Conservation (phyloP, 2,329 filamentous ascomycete species). For the Cercospora nicotianae region DNA sequence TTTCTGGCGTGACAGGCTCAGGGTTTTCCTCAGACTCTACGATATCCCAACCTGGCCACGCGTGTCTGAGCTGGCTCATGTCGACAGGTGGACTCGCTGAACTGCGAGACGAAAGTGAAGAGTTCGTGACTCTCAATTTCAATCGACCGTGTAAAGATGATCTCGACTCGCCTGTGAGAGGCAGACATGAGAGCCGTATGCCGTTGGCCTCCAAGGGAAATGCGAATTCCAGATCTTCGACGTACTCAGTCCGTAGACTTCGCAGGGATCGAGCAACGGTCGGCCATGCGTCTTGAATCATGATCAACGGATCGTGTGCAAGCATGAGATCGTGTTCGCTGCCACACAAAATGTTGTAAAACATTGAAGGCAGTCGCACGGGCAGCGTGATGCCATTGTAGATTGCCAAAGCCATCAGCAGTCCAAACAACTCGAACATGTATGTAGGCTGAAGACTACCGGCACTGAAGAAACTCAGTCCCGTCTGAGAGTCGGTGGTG, state of each 20-base stretch:
- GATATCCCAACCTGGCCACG: slow-evolving; percentile 59
- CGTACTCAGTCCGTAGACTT: slow-evolving; percentile 72
- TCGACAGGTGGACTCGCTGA: not conserved
- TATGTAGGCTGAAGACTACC: slow-evolving; percentile 78
- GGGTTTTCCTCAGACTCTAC: slow-evolving; percentile 21
- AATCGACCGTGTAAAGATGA: not conserved
- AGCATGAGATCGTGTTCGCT: not conserved
- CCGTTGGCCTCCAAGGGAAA: slow-evolving; percentile 69
- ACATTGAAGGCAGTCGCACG: slow-evolving; percentile 78
- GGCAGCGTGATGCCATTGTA: slow-evolving; percentile 93
- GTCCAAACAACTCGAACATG: slow-evolving; percentile 85
- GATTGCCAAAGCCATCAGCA: slow-evolving; percentile 84
- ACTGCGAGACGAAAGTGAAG: not conserved
- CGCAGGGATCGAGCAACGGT: slow-evolving; percentile 73
- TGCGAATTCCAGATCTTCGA: slow-evolving; percentile 79
- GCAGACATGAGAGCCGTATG: slow-evolving; percentile 49
- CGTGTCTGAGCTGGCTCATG: slow-evolving; percentile 13
- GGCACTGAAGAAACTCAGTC: slow-evolving; percentile 85
- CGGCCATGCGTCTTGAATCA: slow-evolving; percentile 87
- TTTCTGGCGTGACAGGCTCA: slow-evolving; percentile 80
- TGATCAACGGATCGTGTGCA: slow-evolving; percentile 52
- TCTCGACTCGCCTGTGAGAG: not conserved
- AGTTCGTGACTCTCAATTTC: slow-evolving; percentile 7
- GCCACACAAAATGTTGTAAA: slow-evolving; percentile 74
- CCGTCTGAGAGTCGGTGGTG: slow-evolving; percentile 70